Base-by-base conservation (phyloP, 306 rosid species). In the Castanea crenata region DNA sequence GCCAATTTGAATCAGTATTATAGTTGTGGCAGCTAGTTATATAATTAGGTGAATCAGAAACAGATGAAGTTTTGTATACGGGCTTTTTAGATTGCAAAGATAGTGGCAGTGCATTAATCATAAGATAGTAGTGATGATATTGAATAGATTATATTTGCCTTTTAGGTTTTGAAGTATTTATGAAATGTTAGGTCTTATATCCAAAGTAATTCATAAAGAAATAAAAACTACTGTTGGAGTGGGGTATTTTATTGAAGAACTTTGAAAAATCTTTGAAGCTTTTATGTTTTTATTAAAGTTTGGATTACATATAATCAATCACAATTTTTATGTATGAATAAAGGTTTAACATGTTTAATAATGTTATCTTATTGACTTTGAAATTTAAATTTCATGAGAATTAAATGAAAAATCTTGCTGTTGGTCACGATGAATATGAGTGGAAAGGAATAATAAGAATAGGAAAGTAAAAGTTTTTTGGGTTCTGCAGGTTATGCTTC, bases 401-500 rank as follows among this genome's bases (percentile, higher is more conserved):
- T 23, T 65, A 32, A 32, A 32, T 65, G 71, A 34, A 65, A n/a
- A 65, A 32, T 65, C 49, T 65, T 32, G 12, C 46, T 18, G 15
- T 34, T 65, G 7, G 49, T n/a, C 8, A 5, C 1, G 3, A 65
- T 34, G 49, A 12, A 34, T 3, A 10, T 65, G 51, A 67, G 19
- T 67, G 71, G 51, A 67, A 34, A 67, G 13, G 10, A 6, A 67
- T 18, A 29, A 34, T 67, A 6, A 27, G 29, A 80, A 35, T 77
- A 25, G 76, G 72, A 64, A 58, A 77, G 58, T 70, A 54, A 77
- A 77, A 81, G 46, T 11, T 84, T 78, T 81, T 73, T 77, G 74
- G 80, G 65, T 79, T 76, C 75, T 83, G 85, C 86, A 88, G 92
- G 92, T 88, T 79, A 88, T 84, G 88, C 88, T 88, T 44, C 89